phyloP scores from a whole-genome alignment of 257 asterid species.

The Solanum sejunctum region DNA sequence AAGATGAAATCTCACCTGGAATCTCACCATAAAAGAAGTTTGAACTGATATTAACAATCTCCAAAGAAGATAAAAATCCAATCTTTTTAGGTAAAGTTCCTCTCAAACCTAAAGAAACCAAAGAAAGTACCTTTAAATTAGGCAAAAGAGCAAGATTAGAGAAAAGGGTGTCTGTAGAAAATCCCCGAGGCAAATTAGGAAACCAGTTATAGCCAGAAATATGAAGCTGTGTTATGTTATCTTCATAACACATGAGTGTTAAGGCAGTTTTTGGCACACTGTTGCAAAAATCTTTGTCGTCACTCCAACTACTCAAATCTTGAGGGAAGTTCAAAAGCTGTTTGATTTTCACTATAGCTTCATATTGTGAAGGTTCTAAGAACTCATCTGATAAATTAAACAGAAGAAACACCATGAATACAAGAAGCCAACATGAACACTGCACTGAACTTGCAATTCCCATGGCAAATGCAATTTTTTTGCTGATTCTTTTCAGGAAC shows the following conservation, averaged over 20 bases:
- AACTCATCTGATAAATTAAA: conserved; percentile 34
- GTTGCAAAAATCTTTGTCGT: conserved; percentile 48
- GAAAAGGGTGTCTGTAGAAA: conserved; percentile 35
- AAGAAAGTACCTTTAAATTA: conserved; percentile 52
- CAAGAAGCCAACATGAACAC: not conserved
- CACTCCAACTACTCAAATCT: conserved; percentile 37
- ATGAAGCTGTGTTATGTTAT: conserved; percentile 66
- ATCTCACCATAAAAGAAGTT: conserved; percentile 46
- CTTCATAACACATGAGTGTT: conserved; percentile 65
- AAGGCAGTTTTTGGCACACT: conserved; percentile 35
- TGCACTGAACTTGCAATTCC: not conserved
- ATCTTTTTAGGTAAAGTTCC: conserved; percentile 58
- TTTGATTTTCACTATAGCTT: conserved; percentile 43
- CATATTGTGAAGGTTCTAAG: conserved; percentile 33
- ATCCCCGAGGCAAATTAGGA: conserved; percentile 28
- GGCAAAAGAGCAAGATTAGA: conserved; percentile 47
- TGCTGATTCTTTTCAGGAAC: not conserved
- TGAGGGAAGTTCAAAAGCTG: conserved; percentile 54
- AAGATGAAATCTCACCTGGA: conserved; percentile 39
- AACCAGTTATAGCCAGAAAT: conserved; percentile 32
- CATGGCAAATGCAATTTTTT: not conserved
- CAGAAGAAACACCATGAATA: conserved; percentile 15
- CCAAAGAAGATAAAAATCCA: conserved; percentile 46
- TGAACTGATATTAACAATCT: conserved; percentile 59
- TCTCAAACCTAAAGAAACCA: conserved; percentile 55